A percentile compares a stretch with the other conserved stretches of the same genome.
These are phyloP conservation scores for Tephrocybe sp. DNA, from an alignment of 768 basidiomycete genomes.

Conservation along the genomic window DNA sequence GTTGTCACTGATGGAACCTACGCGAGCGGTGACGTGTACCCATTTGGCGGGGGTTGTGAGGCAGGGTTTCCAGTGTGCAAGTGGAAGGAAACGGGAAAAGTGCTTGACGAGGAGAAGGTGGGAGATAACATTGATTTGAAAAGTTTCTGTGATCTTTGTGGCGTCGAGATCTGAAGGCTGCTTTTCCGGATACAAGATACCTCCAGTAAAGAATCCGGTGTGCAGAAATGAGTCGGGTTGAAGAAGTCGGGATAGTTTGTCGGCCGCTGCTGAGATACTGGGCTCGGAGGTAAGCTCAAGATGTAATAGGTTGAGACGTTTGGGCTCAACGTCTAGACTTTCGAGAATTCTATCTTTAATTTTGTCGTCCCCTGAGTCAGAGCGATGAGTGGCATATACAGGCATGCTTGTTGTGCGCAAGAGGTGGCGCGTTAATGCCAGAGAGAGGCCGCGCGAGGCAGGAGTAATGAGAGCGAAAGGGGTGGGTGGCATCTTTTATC, in stretches of 20 bases:
- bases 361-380: slow-evolving; percentile 31
- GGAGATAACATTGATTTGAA: slow-evolving; percentile 59
- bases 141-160: slow-evolving; percentile 40
- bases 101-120: slow-evolving; percentile 64
- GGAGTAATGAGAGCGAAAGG: slow-evolving; percentile 57
- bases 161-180: slow-evolving; percentile 48
- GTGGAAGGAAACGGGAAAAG: slow-evolving; percentile 58
- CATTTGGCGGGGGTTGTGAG: slow-evolving; percentile 44
- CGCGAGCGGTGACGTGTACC: slow-evolving; percentile 60
- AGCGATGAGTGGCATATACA: slow-evolving; percentile 56
- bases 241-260: slow-evolving; percentile 36
- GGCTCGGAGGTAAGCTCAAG: slow-evolving; percentile 53
- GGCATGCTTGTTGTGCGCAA: slow-evolving; percentile 50
- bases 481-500: slow-evolving; percentile 18
- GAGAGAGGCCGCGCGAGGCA: slow-evolving; percentile 55
- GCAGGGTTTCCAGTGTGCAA: slow-evolving; percentile 18
- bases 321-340: slow-evolving; percentile 42
- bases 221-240: slow-evolving; percentile 43
- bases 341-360: slow-evolving; percentile 43
- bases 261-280: slow-evolving; percentile 49
- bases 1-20: slow-evolving; percentile 62
- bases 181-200: slow-evolving; percentile 56
- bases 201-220: slow-evolving; percentile 56
- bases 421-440: slow-evolving; percentile 54
- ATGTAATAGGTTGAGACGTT: slow-evolving; percentile 44